Conservation (phyloP, 2,329 filamentous ascomycete species). For the Lizonia empirigonia region DNA sequence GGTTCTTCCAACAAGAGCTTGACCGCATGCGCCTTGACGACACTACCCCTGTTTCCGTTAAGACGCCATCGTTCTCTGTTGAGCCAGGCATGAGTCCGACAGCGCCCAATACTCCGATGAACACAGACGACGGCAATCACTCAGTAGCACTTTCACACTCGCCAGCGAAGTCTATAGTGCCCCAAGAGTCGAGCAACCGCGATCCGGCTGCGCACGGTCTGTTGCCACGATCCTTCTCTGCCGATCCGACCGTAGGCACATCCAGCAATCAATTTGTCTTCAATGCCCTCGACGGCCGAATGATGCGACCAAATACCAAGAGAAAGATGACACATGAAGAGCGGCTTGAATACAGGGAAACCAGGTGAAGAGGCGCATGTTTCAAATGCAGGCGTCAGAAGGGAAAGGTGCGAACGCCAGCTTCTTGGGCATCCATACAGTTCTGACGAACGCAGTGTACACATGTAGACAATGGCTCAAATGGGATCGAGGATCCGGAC, state of each 20-base stretch:
- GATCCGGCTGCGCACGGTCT: not conserved
- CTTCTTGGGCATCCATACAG: not conserved
- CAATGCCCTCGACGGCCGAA: conserved; percentile 26
- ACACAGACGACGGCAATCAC: not conserved
- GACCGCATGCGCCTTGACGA: conserved; percentile 20
- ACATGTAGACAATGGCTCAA: not conserved
- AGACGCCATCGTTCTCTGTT: not conserved
- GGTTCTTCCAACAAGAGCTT: conserved; percentile 34
- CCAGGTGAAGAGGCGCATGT: conserved; percentile 37
- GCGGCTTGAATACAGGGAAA: conserved; percentile 31
- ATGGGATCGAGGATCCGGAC: too few relatives aligned
- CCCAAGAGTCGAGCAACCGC: not conserved
- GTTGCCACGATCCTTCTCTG: not conserved
- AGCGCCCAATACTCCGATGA: not conserved
- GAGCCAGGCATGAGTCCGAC: not conserved
- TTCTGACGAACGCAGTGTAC: conserved; percentile 19
- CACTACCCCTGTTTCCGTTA: not conserved
- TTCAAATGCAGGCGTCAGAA: conserved; percentile 33
- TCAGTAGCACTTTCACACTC: not conserved
- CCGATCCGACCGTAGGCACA: not conserved
- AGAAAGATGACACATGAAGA: conserved; percentile 37
- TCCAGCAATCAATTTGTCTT: conserved; percentile 32
- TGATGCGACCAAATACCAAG: conserved; percentile 31
- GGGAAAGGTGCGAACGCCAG: conserved; percentile 25
- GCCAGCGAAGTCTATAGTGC: not conserved